Evolutionary conservation across 441 rosid genomes (phyloP), one percentile per base, ranked within the genome.

Genomic region (Mallotus repandus): DNA sequence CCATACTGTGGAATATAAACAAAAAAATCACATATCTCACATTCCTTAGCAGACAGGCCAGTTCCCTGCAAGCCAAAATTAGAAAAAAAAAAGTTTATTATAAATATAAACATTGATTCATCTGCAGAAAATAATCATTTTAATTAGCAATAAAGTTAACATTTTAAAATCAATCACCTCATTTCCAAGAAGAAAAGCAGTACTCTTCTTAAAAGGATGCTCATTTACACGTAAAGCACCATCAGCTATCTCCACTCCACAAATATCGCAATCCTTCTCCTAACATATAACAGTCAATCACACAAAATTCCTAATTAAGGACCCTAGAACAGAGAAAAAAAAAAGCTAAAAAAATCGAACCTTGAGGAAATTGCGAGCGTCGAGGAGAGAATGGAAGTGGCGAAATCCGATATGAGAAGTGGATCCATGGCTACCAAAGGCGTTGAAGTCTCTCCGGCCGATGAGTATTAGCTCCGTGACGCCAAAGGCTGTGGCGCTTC

Each of bases 341-440:
- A 1, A 61, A 64, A 16, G 15, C 57, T 18, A 16, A 12, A 65
- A 45, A 50, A 35, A 13, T 13, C 63, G 10, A 15, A 90, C 91
- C 93, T 89, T 87, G 77, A 92, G 93, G 84, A 84, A 94, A 63
- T 65, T 58, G 35, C 90, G 91, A 62, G 96, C 97, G 3, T 92
- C 96, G 71, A 35, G 35, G 60, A 94, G 90, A 13, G 97, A 89
- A 80, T 91, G 88, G 73, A 92, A 94, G 76, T 91, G 99, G 81
- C 97, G 92, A 84, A 92, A 91, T 54, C 82, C 85, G 74, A 91
- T 45, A 83, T 92, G 99, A 56, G 96, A 87, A 74, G 98, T 83
- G 63, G 99, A 92, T 43, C 99, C 99, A 69, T 92, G 99, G 82
- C 98, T 89, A 15, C 99, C 99, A 63, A 95, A 92, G 75, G 97